A percentile compares a stretch with the other conserved stretches of the same genome.
These are phyloP conservation scores for Shiraia sp. DNA, from an alignment of 2,329 filamentous ascomycete genomes.

Conservation along the genomic window DNA sequence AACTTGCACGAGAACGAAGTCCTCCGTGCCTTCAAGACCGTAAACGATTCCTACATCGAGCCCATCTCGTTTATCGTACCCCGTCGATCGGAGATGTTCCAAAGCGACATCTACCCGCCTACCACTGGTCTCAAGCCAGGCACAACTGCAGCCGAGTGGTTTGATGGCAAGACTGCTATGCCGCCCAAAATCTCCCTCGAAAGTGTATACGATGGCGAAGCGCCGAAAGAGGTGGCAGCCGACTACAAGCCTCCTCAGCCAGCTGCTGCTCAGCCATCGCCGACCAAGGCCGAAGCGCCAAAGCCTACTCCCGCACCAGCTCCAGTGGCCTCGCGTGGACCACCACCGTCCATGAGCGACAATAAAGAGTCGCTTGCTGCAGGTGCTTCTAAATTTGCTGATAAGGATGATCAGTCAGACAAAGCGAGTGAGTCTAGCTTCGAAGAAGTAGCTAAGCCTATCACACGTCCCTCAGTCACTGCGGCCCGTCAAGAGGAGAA, in stretches of 20 bases:
- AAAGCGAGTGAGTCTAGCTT: conserved; percentile 78
- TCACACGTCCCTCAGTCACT: conserved; percentile 59
- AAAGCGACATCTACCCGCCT: conserved; percentile 95
- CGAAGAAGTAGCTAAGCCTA: conserved; percentile 79
- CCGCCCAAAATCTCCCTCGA: conserved; percentile 94
- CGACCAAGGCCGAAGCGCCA: conserved; percentile 58
- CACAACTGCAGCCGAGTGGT: conserved; percentile 80
- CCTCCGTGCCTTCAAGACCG: conserved; percentile 94
- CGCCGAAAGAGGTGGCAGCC: conserved; percentile 74
- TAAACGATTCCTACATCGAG: conserved; percentile 92
- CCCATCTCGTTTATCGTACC: conserved; percentile 98
- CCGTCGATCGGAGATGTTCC: conserved; percentile 89
- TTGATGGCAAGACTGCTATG: conserved; percentile 78
- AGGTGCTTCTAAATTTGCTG: conserved; percentile 84
- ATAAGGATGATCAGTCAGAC: conserved; percentile 66
- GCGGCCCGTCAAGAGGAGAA: conserved; percentile 47
- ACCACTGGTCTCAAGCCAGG: conserved; percentile 79
- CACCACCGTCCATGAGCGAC: conserved; percentile 74
- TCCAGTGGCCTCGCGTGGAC: conserved; percentile 51
- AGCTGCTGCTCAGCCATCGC: conserved; percentile 40
- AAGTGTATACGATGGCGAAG: conserved; percentile 83
- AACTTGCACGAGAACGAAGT: conserved; percentile 93
- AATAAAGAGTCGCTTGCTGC: conserved; percentile 86
- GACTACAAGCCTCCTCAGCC: conserved; percentile 64
- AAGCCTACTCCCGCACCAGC: conserved; percentile 54